Evolutionary conservation across 225 moss, liverwort and hornwort genomes (phyloP), one percentile per base, ranked within the genome.

Genomic region (Climacium dendroides): DNA sequence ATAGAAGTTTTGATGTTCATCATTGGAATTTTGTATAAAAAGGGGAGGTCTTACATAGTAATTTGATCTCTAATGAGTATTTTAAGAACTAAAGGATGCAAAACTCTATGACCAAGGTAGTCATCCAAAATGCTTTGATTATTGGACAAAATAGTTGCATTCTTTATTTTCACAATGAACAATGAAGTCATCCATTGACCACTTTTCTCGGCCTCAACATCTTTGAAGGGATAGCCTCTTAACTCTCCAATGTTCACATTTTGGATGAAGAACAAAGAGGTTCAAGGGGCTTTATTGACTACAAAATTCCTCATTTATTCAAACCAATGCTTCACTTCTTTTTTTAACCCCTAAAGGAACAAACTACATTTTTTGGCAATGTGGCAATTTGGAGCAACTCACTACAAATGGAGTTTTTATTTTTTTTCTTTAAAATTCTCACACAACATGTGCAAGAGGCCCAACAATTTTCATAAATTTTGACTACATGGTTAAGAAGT

Each of bases 221-320:
- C 6, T 12, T 67, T 37, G 2, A 67, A 67, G 7, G 2, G 37
- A 13, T 37, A 67, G 15, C 1, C 5, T 6, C 3, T 3, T 25
- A 5, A 1, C 0, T 0, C 25, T 70, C 0, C 1, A 0, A 70
- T 5, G 8, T 15, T 8, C 0, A 25, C 14, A 69, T 39, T 4
- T 14, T n/a, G 0, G 7, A 70, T 3, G 6, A 70, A 15, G 13
- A 41, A 41, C 0, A 14, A 4, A 70, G 39, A 24, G 0, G 4
- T 12, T 66, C 0, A 0, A 69, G 2, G 69, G 7, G 7, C 13
- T 39, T 69, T 22, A 4, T 39, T 37, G 0, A 67, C 23, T 0
- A 7, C 23, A 67, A 37, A 23, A 13, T 5, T 37, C 7, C 3
- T 39, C 23, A 23, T 39, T 39, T 12, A 13, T 67, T 23, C 22